Percentiles rank a stretch among this genome's conserved stretches.
phyloP scores from a whole-genome alignment of 208 protist genomes.

The Acanthamoeba rhysodes region DNA sequence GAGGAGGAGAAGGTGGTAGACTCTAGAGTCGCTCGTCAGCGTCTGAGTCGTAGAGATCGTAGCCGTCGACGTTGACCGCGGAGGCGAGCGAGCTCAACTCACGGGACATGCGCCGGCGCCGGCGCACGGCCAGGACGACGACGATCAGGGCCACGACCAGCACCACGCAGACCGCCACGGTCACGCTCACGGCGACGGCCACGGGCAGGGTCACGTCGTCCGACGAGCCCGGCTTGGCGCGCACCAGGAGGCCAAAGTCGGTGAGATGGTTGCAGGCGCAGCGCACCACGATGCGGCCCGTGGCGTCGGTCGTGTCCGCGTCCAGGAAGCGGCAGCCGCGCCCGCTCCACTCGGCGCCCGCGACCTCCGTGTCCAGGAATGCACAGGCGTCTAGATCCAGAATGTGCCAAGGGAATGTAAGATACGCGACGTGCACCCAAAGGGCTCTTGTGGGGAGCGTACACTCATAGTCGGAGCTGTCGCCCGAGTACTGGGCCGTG shows the following conservation, averaged over 20 bases:
- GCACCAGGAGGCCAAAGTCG: constrained; percentile 8
- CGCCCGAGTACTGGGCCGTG: background rate
- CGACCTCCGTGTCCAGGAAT: background rate
- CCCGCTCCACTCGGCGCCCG: background rate
- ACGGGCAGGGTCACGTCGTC: background rate
- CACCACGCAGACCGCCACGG: background rate
- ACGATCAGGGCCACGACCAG: background rate
- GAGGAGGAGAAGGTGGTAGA: too few relatives aligned
- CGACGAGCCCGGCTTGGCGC: background rate
- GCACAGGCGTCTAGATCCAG: background rate
- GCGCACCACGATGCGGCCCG: background rate
- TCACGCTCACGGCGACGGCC: constrained; percentile 24
- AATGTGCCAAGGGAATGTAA: background rate
- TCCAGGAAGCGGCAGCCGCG: background rate
- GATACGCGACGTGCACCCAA: background rate
- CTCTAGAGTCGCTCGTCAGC: background rate
- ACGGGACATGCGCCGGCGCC: background rate
- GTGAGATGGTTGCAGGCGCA: constrained; percentile 53
- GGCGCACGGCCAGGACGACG: background rate
- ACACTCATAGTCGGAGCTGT: constrained; percentile 7
- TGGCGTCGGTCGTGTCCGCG: background rate
- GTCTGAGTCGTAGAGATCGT: background rate
- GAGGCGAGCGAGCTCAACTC: background rate
- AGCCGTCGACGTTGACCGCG: constrained; percentile 1
- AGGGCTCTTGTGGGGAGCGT: background rate